phyloP scores from a whole-genome alignment of 768 basidiomycete genomes.

The Tulasnella sp. region DNA sequence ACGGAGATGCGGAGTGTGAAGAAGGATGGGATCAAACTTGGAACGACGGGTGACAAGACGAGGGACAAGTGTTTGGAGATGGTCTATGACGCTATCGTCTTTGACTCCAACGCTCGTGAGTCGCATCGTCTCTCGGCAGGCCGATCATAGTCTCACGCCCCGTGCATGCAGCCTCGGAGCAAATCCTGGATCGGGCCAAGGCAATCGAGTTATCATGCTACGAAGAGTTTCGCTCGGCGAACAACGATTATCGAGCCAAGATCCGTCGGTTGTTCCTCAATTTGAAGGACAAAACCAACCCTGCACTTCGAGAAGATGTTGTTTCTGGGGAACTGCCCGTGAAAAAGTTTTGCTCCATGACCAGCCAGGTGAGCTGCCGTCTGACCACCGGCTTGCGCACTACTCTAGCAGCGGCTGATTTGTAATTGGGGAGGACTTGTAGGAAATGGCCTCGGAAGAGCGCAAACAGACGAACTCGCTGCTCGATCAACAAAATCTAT shows the following conservation, averaged over 20 bases:
- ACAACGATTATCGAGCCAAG: slow-evolving; percentile 53
- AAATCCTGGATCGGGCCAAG: slow-evolving; percentile 52
- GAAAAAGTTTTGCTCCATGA: slow-evolving; percentile 65
- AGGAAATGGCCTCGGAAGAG: slow-evolving; percentile 97
- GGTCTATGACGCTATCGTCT: slow-evolving; percentile 82
- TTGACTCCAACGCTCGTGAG: slow-evolving; percentile 81
- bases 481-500: slow-evolving; percentile 76
- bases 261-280: slow-evolving; percentile 86
- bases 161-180: slow-evolving; percentile 45
- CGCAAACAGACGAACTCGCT: slow-evolving; percentile 72
- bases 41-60: slow-evolving; percentile 51
- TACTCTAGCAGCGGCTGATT: not conserved
- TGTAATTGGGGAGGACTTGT: not conserved
- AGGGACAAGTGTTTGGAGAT: slow-evolving; percentile 83
- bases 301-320: slow-evolving; percentile 69
- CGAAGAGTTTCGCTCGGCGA: slow-evolving; percentile 34
- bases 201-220: slow-evolving; percentile 61
- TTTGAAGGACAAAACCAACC: slow-evolving; percentile 92
- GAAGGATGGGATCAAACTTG: slow-evolving; percentile 51
- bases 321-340: slow-evolving; percentile 69
- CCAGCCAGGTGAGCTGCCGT: slow-evolving; percentile 54
- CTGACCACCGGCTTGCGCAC: too few relatives aligned
- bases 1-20: slow-evolving; percentile 45
- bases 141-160: not conserved
- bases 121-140: slow-evolving; percentile 25